phyloP scores from a whole-genome alignment of 345 rosid species.

The Clarkia xantiana region DNA sequence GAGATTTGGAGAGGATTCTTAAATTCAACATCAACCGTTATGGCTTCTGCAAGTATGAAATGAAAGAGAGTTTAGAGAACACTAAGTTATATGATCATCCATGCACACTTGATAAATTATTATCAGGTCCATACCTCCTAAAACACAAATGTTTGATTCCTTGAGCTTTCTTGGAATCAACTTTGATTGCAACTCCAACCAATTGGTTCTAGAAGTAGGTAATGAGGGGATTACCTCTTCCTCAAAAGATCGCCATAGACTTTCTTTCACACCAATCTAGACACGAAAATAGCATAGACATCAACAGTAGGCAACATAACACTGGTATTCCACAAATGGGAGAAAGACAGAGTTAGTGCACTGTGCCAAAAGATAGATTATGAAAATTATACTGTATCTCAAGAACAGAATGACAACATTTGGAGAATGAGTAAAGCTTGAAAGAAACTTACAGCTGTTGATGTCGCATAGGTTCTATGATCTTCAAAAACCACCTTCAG shows the following conservation, averaged over 20 bases:
- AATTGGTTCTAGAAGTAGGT: conserved; percentile 57
- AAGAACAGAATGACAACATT: too few relatives aligned
- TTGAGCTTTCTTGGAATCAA: conserved; percentile 42
- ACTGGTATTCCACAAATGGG: too few relatives aligned
- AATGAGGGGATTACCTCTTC: conserved; percentile 76
- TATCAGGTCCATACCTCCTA: conserved; percentile 79
- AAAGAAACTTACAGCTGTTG: conserved; percentile 58
- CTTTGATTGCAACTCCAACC: conserved; percentile 92
- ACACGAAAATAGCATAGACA: conserved; percentile 9
- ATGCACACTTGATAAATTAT: conserved; percentile 11
- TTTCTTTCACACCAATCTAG: conserved; percentile 65
- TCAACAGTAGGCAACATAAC: background rate
- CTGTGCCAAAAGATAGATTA: too few relatives aligned
- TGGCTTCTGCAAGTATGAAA: conserved; percentile 43
- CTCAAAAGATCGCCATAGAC: conserved; percentile 76
- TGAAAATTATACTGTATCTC: background rate
- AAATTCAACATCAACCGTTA: conserved; percentile 62
- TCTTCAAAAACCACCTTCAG: conserved; percentile 80
- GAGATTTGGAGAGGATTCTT: conserved; percentile 71
- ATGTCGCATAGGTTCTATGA: conserved; percentile 81
- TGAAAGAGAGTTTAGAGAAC: conserved; percentile 1
- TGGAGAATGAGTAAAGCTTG: too few relatives aligned
- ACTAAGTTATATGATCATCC: background rate
- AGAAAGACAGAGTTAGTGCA: too few relatives aligned
- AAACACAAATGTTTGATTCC: conserved; percentile 81